phyloP scores from a whole-genome alignment of 2,329 filamentous ascomycete species.

The Fusarium ramigenum region DNA sequence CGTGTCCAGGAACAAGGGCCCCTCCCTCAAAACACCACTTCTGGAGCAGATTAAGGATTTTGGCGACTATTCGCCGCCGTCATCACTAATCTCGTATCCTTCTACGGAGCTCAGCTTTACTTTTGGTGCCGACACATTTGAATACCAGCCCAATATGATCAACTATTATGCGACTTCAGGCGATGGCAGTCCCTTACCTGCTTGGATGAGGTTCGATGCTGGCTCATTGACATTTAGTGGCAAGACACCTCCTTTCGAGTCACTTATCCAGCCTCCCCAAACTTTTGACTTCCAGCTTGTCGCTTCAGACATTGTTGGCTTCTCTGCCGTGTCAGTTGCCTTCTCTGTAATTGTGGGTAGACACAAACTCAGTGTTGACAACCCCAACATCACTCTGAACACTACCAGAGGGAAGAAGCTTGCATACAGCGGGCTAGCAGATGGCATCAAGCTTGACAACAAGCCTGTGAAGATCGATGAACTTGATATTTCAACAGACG shows the following conservation, averaged over 20 bases:
- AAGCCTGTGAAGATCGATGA: constrained; percentile 58
- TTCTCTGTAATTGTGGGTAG: constrained; percentile 79
- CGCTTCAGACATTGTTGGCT: constrained; percentile 83
- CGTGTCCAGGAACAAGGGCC: constrained; percentile 67
- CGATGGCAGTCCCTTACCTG: constrained; percentile 83
- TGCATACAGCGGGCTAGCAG: constrained; percentile 60
- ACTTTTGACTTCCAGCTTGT: constrained; percentile 77
- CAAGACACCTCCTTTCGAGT: constrained; percentile 71
- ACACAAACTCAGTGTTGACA: constrained; percentile 73
- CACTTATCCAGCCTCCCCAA: constrained; percentile 73
- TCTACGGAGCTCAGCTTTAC: constrained; percentile 62
- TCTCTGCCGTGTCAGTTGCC: constrained; percentile 69
- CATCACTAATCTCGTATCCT: constrained; percentile 65
- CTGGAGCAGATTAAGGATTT: constrained; percentile 65
- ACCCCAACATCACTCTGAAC: constrained; percentile 65
- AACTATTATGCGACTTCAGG: constrained; percentile 81
- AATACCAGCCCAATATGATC: constrained; percentile 58
- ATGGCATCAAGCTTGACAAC: constrained; percentile 67
- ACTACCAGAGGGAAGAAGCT: constrained; percentile 63
- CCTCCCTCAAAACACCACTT: constrained; percentile 64
- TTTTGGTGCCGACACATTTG: constrained; percentile 71
- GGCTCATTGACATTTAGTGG: constrained; percentile 74
- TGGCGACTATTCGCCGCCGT: constrained; percentile 68
- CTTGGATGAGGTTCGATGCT: constrained; percentile 83
- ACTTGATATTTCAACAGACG: constrained; percentile 60